Evolutionary conservation across 23 red algal genomes (phyloP).

Genomic region (Pyropia haitanensis): DNA sequence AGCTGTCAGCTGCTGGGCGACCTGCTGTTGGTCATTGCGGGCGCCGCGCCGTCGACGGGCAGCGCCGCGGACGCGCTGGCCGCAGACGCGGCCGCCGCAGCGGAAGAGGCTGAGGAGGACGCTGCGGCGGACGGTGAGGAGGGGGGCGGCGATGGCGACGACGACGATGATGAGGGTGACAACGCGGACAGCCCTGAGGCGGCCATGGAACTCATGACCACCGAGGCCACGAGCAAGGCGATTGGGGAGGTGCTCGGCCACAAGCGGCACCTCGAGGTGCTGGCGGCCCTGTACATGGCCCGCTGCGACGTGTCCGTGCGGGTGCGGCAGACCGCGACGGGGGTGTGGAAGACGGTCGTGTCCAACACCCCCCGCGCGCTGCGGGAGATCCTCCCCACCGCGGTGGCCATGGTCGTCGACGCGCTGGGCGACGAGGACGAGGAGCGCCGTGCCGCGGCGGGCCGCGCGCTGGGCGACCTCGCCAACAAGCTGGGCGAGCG

Average conservation of each 20-base stretch:
- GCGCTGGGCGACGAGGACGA: slow-evolving; percentile 58
- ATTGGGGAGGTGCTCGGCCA: slow-evolving; percentile 59
- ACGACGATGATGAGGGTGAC: slow-evolving; percentile 38
- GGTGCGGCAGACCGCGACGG: slow-evolving; percentile 59
- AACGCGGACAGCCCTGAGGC: slow-evolving; percentile 43
- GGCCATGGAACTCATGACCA: slow-evolving; percentile 46
- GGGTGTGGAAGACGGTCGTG: slow-evolving; percentile 80
- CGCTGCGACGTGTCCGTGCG: slow-evolving; percentile 61
- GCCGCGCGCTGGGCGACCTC: slow-evolving; percentile 57
- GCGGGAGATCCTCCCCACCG: slow-evolving; percentile 72
- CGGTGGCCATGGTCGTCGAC: slow-evolving; percentile 56
- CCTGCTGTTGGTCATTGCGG: slow-evolving; percentile 66
- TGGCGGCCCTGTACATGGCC: slow-evolving; percentile 66
- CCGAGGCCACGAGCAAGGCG: slow-evolving; percentile 47
- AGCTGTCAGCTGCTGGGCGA: slow-evolving; percentile 64
- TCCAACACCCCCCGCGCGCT: slow-evolving; percentile 71
- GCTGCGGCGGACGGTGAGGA: slow-evolving; percentile 3
- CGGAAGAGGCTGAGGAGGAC: slow-evolving; percentile 36
- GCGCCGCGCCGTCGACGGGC: slow-evolving; percentile 19
- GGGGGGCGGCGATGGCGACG: background rate
- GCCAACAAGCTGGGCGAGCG: slow-evolving; percentile 68
- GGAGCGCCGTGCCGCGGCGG: slow-evolving; percentile 59
- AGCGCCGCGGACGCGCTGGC: slow-evolving; percentile 17
- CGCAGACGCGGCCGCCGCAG: background rate
- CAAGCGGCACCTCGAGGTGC: slow-evolving; percentile 40